These are phyloP conservation scores for Ceratocystis huliohia DNA, from an alignment of 2,329 filamentous ascomycete genomes.

Conservation along the genomic window DNA sequence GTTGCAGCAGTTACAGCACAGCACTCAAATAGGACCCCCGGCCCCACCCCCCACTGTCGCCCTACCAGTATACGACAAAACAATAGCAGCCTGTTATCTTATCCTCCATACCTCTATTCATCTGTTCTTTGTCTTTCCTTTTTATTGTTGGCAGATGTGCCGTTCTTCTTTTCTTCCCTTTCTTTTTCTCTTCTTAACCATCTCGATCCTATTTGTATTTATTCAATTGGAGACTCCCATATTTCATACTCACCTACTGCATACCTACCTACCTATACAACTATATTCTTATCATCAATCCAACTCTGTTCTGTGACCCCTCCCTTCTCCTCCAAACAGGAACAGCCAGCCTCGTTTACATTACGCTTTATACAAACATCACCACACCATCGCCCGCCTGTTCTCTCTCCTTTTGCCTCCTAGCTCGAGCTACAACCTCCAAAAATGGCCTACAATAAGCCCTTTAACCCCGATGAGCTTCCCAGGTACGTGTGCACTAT, in stretches of 20 bases:
- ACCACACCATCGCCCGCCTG: not conserved
- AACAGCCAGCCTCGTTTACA: not conserved
- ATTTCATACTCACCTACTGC: not conserved
- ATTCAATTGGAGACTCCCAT: not conserved
- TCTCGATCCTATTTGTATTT: not conserved
- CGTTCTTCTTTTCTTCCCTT: not conserved
- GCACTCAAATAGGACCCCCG: no score
- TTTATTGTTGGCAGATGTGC: not conserved
- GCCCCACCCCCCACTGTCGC: no score
- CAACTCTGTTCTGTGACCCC: not conserved
- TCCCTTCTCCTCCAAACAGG: not conserved
- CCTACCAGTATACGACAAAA: not conserved
- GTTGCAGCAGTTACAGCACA: no score
- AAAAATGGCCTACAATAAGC: slow-evolving; percentile 86
- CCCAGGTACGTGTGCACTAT: slow-evolving; percentile 54
- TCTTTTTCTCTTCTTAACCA: not conserved
- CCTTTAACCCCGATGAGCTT: slow-evolving; percentile 87
- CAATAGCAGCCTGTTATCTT: not conserved
- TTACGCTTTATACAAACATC: not conserved
- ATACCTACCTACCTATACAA: not conserved
- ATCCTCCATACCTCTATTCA: not conserved
- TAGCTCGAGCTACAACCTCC: not conserved
- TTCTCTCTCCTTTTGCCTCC: not conserved
- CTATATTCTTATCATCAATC: not conserved
- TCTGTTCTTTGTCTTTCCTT: not conserved